Evolutionary conservation across 371 early-diverging fungal genomes (phyloP).

Genomic region (Syncephalastrum sp.): DNA sequence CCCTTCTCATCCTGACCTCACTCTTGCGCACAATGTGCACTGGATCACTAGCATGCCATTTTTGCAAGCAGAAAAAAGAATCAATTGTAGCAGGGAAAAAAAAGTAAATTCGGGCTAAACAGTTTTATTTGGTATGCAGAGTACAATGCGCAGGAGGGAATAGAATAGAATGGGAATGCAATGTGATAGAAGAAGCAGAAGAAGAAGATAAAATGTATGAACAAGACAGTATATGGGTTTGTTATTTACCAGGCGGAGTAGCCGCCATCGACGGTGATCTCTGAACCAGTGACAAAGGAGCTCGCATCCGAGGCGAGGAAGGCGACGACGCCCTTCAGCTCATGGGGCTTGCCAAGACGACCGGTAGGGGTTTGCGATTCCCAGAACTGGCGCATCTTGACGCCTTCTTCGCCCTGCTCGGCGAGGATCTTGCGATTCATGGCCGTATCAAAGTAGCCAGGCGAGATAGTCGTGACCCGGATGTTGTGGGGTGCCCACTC

Average conservation of each 20-base stretch:
- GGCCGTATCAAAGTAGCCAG: slow-evolving; percentile 42
- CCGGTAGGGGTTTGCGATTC: slow-evolving; percentile 31
- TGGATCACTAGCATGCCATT: too few species aligned
- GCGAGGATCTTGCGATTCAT: slow-evolving; percentile 33
- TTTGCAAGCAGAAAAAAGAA: too few species aligned
- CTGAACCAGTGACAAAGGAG: slow-evolving; percentile 40
- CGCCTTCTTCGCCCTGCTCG: slow-evolving; percentile 31
- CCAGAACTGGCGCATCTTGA: slow-evolving; percentile 26
- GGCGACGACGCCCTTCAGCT: slow-evolving; percentile 35
- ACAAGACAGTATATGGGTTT: not conserved
- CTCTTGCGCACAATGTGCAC: too few species aligned
- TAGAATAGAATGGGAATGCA: not conserved
- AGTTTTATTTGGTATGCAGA: too few species aligned
- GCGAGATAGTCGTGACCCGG: slow-evolving; percentile 38
- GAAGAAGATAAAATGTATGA: not conserved
- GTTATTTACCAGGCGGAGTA: slow-evolving; percentile 32
- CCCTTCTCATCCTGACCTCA: too few species aligned
- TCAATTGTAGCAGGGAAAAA: too few species aligned
- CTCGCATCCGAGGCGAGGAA: slow-evolving; percentile 37
- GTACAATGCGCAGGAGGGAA: too few species aligned
- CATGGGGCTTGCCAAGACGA: slow-evolving; percentile 38
- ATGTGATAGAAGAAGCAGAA: slow-evolving; percentile 1
- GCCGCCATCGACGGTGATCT: slow-evolving; percentile 42
- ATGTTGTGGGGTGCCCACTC: slow-evolving; percentile 53
- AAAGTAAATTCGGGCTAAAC: too few species aligned